Base-by-base conservation (phyloP, 2,329 filamentous ascomycete species). In the Cordyceps cicadae region DNA sequence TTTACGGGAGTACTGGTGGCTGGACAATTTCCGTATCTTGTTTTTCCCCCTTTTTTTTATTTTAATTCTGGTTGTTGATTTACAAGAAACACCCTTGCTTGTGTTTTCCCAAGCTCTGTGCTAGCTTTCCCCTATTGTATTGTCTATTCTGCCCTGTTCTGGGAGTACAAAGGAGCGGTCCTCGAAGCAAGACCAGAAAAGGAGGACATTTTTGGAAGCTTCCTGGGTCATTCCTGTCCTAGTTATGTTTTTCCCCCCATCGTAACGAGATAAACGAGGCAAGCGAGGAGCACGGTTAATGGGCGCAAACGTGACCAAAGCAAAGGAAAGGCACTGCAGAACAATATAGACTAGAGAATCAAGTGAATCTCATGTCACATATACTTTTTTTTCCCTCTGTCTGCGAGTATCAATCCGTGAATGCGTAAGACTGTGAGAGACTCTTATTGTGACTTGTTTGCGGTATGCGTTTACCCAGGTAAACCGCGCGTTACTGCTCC, bases 1-100 rank as follows among this genome's bases (percentile, higher is more conserved):
- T 52, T 41, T 29, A n/a, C 32, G 70, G 72, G 73, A 74, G 71
- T 74, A 71, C 69, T 71, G 72, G 71, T 68, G 72, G 70, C 64
- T 66, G 68, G 66, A 67, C 62, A 62, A 45, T 59, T 46, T 34
- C 17, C 46, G 46, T 59, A 56, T 51, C 29, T 32, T 51, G 37
- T 51, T 60, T 51, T 60, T 59, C 29, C 17, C 49, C 49, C 48
- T 53, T 60, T 57, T 61, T 41, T 41, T 12, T 19, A 37, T 58
- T 29, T 59, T 52, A 51, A 59, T 58, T 46, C 51, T 60, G 53
- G 62, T 63, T 63, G 51, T 29, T 51, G 17, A 48, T 58, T 59
- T 26, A 41, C 19, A 57, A 57, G 32, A 57, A 41, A 45, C 58
- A 19, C 54, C 54, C n/a, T 62, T 26, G 29, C 29, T 54, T 53